Conservation (phyloP, 371 early-diverging fungal genomes). For the Blastocladiella emersonii region DNA sequence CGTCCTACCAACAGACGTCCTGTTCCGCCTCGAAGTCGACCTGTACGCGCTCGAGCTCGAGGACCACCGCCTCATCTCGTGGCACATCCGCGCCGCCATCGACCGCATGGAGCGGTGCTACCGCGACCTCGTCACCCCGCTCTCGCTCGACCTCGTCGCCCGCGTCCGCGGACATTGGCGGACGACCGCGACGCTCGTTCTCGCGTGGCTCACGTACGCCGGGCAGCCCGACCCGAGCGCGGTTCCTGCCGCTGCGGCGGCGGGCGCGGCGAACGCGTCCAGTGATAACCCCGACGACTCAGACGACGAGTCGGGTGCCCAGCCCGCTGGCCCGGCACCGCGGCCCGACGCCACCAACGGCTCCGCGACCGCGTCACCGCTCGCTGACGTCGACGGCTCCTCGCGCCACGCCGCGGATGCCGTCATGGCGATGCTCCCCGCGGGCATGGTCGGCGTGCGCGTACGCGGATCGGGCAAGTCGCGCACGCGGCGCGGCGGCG, state of each 20-base stretch:
- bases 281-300: too few species aligned
- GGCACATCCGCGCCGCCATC: constrained; percentile 1
- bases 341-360: too few species aligned
- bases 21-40: constrained; percentile 3
- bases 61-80: background rate
- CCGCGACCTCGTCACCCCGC: constrained; percentile 1
- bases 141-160: constrained; percentile 2
- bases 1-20: background rate
- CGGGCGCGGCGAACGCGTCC: too few species aligned
- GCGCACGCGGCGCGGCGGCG: background rate
- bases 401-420: background rate
- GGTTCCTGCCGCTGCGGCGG: too few species aligned
- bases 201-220: background rate
- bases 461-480: background rate
- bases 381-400: too few species aligned
- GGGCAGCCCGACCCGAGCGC: too few species aligned
- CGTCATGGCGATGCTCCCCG: background rate
- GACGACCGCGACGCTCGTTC: background rate
- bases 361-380: background rate
- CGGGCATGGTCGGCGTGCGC: background rate
- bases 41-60: constrained; percentile 3
- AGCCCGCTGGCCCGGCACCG: too few species aligned
- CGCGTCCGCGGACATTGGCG: constrained; percentile 1
- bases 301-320: too few species aligned
- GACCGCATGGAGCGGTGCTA: constrained; percentile 3